Percentiles rank a stretch among this genome's conserved stretches.
phyloP scores from a whole-genome alignment of 2,329 filamentous ascomycete species.

The Simplicillium aogashimaense region DNA sequence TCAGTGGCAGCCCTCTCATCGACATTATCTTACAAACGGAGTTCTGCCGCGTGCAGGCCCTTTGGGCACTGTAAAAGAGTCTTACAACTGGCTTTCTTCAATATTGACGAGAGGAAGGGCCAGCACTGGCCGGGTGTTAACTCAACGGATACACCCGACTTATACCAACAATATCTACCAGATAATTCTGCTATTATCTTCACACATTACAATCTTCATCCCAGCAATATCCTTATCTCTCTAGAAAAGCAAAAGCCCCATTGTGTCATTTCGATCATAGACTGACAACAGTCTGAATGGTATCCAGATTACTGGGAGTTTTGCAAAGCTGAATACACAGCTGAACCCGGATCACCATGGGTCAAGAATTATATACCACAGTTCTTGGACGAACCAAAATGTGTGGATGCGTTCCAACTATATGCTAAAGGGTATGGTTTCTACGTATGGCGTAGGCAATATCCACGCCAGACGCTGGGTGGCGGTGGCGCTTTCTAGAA shows the following conservation, averaged over 20 bases:
- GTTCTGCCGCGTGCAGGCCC: neutral
- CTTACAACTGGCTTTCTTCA: neutral
- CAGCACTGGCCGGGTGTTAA: neutral
- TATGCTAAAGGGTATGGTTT: neutral
- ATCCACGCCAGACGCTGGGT: too few relatives aligned
- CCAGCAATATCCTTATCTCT: conserved; percentile 4
- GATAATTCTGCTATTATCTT: conserved; percentile 5
- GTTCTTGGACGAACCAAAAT: neutral
- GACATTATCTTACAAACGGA: neutral
- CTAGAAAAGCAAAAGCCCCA: neutral
- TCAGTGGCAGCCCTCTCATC: neutral
- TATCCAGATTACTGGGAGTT: conserved; percentile 7
- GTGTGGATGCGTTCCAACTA: neutral
- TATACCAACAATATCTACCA: neutral
- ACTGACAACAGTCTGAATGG: conserved; percentile 5
- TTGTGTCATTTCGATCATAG: conserved; percentile 10
- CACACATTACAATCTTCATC: conserved; percentile 6
- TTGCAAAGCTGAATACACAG: conserved; percentile 3
- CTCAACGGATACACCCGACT: neutral
- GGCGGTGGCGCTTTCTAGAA: too few relatives aligned
- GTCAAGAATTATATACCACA: neutral
- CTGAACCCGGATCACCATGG: neutral
- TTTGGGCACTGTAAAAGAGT: neutral
- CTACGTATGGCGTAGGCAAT: too few relatives aligned
- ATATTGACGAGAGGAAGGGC: neutral